Percentiles rank a stretch among this genome's conserved stretches.
Conservation (phyloP, 2,329 filamentous ascomycete genomes). For the Fusarium mangiferae region DNA sequence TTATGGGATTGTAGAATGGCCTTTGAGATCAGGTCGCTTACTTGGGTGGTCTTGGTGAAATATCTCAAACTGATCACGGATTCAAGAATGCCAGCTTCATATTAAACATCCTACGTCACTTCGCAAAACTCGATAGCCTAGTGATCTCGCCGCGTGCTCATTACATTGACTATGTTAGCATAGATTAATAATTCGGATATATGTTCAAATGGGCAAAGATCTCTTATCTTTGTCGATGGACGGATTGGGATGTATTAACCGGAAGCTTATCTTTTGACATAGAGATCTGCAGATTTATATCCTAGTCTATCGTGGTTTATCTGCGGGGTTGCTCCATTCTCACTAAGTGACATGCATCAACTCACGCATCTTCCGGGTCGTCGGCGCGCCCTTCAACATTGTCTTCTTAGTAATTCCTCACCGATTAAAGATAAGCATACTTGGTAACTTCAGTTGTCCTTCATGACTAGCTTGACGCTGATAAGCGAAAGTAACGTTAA, state of each 20-base stretch:
- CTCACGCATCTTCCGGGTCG: not conserved
- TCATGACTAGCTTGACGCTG: not conserved
- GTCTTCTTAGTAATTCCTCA: not conserved
- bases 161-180: accelerated
- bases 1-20: no score
- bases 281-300: not conserved
- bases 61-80: no score
- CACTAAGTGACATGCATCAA: not conserved
- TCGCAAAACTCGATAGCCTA: not conserved
- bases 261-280: not conserved
- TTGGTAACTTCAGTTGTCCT: accelerated
- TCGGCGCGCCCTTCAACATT: not conserved
- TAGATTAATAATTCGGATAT: not conserved
- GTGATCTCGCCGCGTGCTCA: accelerated
- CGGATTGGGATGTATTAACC: not conserved
- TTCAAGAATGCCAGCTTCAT: no score
- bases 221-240: not conserved
- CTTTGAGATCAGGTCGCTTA: no score
- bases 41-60: no score
- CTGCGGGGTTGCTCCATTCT: not conserved
- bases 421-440: not conserved
- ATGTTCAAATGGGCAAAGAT: not conserved
- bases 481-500: not conserved
- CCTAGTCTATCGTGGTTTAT: not conserved
- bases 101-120: no score